These are phyloP conservation scores for Schizosaccharomyces lindneri DNA, from an alignment of 805 yeast genomes.

Conservation along the genomic window DNA sequence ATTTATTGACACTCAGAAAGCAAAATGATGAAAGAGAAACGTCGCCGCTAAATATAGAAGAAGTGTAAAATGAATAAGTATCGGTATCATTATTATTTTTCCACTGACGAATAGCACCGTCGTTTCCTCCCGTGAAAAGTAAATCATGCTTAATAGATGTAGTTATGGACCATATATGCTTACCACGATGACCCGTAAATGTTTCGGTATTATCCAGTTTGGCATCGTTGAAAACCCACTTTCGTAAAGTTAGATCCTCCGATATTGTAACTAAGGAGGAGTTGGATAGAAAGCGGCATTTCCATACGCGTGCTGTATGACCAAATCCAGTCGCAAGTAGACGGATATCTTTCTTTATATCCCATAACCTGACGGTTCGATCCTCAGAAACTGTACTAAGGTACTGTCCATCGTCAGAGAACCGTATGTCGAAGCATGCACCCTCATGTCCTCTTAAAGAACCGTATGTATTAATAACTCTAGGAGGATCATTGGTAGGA, in stretches of 20 bases:
- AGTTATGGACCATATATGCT: background rate
- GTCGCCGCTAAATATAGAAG: background rate
- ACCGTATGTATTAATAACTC: no score
- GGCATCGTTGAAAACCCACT: background rate
- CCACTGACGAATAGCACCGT: background rate
- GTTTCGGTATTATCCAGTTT: background rate
- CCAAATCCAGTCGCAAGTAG: constrained; percentile 1
- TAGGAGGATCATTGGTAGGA: background rate
- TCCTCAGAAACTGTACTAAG: background rate
- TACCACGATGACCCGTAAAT: background rate
- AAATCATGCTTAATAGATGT: no score
- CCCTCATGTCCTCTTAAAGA: background rate
- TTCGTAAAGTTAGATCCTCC: background rate
- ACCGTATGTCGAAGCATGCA: background rate
- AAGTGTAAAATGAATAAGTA: no score
- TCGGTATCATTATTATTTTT: background rate
- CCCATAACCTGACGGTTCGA: background rate
- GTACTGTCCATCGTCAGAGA: background rate
- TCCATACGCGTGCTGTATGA: constrained; percentile 2
- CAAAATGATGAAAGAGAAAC: background rate
- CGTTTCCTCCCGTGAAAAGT: constrained; percentile 1
- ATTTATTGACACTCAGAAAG: background rate
- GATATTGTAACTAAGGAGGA: background rate
- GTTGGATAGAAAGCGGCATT: background rate
- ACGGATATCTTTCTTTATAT: background rate